Evolutionary conservation across 2,329 filamentous ascomycete species (phyloP), one percentile per base, ranked within the genome.

Genomic region (Claviceps digitariae): DNA sequence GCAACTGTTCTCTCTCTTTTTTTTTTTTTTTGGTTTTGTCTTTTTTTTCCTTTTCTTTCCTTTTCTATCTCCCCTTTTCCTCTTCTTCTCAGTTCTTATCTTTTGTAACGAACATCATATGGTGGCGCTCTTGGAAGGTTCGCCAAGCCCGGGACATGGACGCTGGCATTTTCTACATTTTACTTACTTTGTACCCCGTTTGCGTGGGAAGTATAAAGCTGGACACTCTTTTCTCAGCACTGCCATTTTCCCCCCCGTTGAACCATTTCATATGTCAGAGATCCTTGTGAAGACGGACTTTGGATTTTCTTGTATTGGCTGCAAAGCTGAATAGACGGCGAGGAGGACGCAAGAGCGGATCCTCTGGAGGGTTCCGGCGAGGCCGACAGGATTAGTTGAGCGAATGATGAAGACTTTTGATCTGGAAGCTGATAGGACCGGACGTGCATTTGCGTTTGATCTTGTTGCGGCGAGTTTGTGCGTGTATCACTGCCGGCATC

Each of bases 301-400:
- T 52, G 50, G 50, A 50, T 55, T 55, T 55, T 54, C 4, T 38
- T 17, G 41, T 50, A 27, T 52, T 50, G 47, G 53, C 50, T 55
- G 53, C 20, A 47, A 50, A 55, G 53, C 50, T 38, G 29, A 36
- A 55, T 55, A 55, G 53, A 52, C 31, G 47, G 17, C 34, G 53
- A 46, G 8, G 36, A 40, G 41, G 23, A 46, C 34, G 10, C n/a
- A 4, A 20, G 53, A 36, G 41, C 29, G n/a, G 13, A 20, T 47
- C 13, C 13, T 36, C 21, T 15, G n/a, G n/a, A 43, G 44, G 34
- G 40, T 27, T n/a, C 10, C 20, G 41, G 31, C 29, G 50, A 51
- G 43, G 23, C 44, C 36, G 45, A 9, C 40, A 45, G 53, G 50
- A 29, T 55, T 17, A 20, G 27, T 27, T n/a, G 31, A 48, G 36